Conservation (phyloP, 2,329 filamentous ascomycete genomes). For the Verticillium zaregamsianum region DNA sequence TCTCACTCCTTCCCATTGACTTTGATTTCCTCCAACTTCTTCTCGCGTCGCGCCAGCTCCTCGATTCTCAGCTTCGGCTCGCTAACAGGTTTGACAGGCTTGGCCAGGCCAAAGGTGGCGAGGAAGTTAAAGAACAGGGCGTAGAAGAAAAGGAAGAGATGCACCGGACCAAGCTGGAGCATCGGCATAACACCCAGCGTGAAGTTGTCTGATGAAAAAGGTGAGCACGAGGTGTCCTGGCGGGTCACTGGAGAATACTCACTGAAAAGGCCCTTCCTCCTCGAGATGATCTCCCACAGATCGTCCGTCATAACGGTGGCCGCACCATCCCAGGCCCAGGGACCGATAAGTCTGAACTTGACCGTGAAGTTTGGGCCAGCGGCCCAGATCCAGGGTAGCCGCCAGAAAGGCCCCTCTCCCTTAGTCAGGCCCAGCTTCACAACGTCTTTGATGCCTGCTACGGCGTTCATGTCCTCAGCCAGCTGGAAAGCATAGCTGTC, state of each 20-base stretch:
- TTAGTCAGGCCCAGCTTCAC: constrained; percentile 20
- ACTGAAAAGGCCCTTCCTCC: constrained; percentile 32
- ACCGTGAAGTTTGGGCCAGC: constrained; percentile 45
- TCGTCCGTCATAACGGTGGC: constrained; percentile 34
- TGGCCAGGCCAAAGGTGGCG: background rate
- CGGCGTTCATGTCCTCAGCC: constrained; percentile 40
- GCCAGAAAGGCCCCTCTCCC: constrained; percentile 18
- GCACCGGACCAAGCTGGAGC: background rate
- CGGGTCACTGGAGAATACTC: constrained; percentile 14
- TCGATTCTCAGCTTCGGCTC: background rate
- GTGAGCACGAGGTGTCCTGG: background rate
- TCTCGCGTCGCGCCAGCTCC: background rate
- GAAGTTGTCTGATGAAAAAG: background rate
- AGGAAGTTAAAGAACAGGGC: constrained; percentile 1
- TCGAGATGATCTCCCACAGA: constrained; percentile 32
- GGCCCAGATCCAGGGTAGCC: constrained; percentile 39
- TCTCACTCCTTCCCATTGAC: background rate
- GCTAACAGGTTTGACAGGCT: background rate
- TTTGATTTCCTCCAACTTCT: background rate
- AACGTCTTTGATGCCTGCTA: constrained; percentile 31
- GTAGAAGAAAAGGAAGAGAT: background rate
- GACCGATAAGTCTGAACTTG: constrained; percentile 42
- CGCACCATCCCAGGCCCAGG: constrained; percentile 35
- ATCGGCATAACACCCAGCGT: constrained; percentile 1
- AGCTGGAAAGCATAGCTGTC: constrained; percentile 47